Evolutionary conservation across 2,329 filamentous ascomycete species (phyloP).

Genomic region (Ophiocordyceps camponoti-saundersi): DNA sequence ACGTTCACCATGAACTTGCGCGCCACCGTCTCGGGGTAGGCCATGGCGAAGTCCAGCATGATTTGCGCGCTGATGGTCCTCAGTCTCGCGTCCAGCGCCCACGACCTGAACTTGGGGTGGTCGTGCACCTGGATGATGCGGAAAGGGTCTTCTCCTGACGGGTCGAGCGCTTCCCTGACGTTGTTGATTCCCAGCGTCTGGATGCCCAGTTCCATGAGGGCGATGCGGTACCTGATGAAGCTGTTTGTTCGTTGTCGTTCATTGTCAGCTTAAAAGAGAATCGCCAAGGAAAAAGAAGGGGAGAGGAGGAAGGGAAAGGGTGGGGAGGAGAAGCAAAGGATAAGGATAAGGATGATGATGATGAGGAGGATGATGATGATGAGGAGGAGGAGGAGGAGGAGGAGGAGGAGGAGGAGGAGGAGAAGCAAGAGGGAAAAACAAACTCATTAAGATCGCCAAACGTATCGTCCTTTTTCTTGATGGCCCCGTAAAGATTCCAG

Average conservation of each 20-base stretch:
- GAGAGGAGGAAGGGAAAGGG: too few species aligned
- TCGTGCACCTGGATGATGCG: conserved; percentile 90
- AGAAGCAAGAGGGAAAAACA: conserved; percentile 14
- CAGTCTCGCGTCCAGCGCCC: conserved; percentile 58
- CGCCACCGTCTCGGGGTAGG: conserved; percentile 71
- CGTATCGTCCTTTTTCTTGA: conserved; percentile 67
- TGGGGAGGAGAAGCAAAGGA: too few species aligned
- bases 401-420: neutral
- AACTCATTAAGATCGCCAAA: conserved; percentile 74
- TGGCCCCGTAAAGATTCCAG: conserved; percentile 85
- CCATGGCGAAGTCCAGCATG: conserved; percentile 62
- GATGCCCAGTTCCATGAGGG: conserved; percentile 76
- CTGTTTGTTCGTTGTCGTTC: conserved; percentile 26
- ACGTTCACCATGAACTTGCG: conserved; percentile 96
- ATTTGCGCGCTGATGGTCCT: conserved; percentile 64
- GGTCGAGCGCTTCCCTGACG: conserved; percentile 54
- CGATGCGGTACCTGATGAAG: conserved; percentile 79
- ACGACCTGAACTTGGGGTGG: conserved; percentile 75
- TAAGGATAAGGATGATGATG: too few species aligned
- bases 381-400: too few species aligned
- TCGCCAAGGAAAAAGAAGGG: too few species aligned
- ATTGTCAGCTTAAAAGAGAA: too few species aligned
- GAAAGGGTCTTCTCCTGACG: conserved; percentile 65
- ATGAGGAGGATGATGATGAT: too few species aligned
- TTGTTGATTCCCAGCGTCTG: conserved; percentile 53